These are phyloP conservation scores for Peterozyma toletana DNA, from an alignment of 805 yeast genomes.

Conservation along the genomic window DNA sequence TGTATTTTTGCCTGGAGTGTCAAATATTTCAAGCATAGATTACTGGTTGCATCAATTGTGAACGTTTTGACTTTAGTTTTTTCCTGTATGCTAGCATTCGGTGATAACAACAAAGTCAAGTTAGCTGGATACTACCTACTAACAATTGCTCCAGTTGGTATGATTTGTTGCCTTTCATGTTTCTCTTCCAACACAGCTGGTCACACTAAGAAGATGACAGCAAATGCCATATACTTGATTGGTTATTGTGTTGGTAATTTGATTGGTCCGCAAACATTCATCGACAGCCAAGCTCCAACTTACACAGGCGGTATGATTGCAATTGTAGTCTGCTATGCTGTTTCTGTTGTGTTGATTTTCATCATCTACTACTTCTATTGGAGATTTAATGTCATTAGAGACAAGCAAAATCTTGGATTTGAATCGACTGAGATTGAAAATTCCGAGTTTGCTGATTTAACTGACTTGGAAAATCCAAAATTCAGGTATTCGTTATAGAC, in stretches of 20 bases:
- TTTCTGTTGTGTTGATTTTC: conserved; percentile 27
- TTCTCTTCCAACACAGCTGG: conserved; percentile 48
- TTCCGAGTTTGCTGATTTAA: conserved; percentile 35
- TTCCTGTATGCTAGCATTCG: conserved; percentile 22
- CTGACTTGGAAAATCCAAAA: conserved; percentile 32
- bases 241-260: conserved; percentile 61
- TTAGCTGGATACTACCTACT: conserved; percentile 14
- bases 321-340: conserved; percentile 42
- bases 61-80: conserved; percentile 15
- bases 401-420: conserved; percentile 18
- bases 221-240: conserved; percentile 46
- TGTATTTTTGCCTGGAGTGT: conserved; percentile 14
- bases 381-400: conserved; percentile 36
- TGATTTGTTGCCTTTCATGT: conserved; percentile 23
- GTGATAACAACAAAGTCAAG: conserved; percentile 8
- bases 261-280: conserved; percentile 67
- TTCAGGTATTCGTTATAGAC: conserved; percentile 23
- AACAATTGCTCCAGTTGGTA: conserved; percentile 14
- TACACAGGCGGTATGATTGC: conserved; percentile 50
- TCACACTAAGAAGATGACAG: conserved; percentile 52
- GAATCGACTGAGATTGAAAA: conserved; percentile 21
- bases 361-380: conserved; percentile 19
- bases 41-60: conserved; percentile 22
- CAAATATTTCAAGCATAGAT: conserved; percentile 20
- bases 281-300: conserved; percentile 43